phyloP scores from a whole-genome alignment of 2,329 filamentous ascomycete genomes.

The Sphaerulina musiva region DNA sequence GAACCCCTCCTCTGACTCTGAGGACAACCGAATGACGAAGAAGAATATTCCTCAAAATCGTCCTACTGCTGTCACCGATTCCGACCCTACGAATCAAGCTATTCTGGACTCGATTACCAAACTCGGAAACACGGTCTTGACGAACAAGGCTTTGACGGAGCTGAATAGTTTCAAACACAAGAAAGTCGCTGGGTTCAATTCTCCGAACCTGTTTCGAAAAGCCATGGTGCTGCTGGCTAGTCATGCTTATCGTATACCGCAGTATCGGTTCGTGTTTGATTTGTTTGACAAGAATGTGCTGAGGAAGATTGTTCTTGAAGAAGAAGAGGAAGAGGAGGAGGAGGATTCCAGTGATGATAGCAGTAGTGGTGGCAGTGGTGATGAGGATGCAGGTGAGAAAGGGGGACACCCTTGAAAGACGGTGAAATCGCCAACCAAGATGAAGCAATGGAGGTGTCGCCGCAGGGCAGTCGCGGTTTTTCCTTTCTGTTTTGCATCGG shows the following conservation, averaged over 20 bases:
- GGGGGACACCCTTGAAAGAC: no score
- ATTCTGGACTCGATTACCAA: slow-evolving; percentile 82
- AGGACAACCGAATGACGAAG: slow-evolving; percentile 17
- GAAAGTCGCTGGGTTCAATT: slow-evolving; percentile 65
- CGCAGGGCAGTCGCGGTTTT: no score
- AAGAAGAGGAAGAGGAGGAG: slow-evolving; percentile 43
- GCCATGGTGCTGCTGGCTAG: slow-evolving; percentile 78
- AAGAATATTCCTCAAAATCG: slow-evolving; percentile 21
- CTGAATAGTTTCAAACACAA: slow-evolving; percentile 54
- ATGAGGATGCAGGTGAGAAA: no score
- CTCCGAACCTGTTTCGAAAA: slow-evolving; percentile 69
- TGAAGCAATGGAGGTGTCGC: no score
- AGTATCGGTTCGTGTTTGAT: slow-evolving; percentile 85
- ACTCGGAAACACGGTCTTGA: slow-evolving; percentile 86
- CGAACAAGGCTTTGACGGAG: slow-evolving; percentile 78
- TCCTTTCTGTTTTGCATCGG: no score
- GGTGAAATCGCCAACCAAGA: no score
- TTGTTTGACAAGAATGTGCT: slow-evolving; percentile 89
- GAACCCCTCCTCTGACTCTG: neutral
- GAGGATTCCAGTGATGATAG: neutral
- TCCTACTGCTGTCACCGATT: neutral
- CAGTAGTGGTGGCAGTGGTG: slow-evolving; percentile 25
- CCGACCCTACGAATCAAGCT: slow-evolving; percentile 58
- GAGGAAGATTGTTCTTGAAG: slow-evolving; percentile 73
- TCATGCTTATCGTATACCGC: slow-evolving; percentile 80